Conservation (phyloP, 2,329 filamentous ascomycete species). For the Coniosporium tulheliwenetii region DNA sequence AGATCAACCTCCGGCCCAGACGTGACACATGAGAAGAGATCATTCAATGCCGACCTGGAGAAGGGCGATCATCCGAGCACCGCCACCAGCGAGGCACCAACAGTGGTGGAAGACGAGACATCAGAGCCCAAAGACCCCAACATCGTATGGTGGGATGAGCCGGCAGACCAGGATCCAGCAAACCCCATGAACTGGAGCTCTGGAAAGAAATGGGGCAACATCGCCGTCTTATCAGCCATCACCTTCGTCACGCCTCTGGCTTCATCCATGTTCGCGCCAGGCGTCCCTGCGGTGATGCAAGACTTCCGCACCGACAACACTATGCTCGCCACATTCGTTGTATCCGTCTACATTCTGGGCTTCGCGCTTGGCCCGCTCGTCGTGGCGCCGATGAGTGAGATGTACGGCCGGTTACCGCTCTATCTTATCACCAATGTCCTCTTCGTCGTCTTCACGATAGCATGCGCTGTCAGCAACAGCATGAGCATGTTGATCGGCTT, state of each 20-base stretch:
- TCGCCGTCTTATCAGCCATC: constrained; percentile 16
- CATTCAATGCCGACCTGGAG: background rate
- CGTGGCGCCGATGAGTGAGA: constrained; percentile 17
- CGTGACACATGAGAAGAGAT: background rate
- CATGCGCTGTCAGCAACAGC: constrained; percentile 13
- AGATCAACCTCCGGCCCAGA: background rate
- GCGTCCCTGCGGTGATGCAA: constrained; percentile 1
- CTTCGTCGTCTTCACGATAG: constrained; percentile 3
- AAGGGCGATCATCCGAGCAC: background rate
- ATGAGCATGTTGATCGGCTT: constrained; percentile 22
- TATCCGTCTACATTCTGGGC: constrained; percentile 6
- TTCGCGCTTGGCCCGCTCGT: constrained; percentile 4
- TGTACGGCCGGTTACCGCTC: constrained; percentile 16
- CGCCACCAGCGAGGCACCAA: background rate
- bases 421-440: constrained; percentile 13
- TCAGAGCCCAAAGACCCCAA: background rate
- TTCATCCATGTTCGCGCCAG: constrained; percentile 4
- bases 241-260: constrained; percentile 18
- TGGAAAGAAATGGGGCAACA: constrained; percentile 20
- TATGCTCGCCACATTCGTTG: constrained; percentile 1
- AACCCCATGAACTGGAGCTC: constrained; percentile 23
- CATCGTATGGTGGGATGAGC: constrained; percentile 3
- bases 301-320: constrained; percentile 1
- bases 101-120: background rate
- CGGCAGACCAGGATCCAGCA: constrained; percentile 12